Evolutionary conservation across 257 asterid species (phyloP), one percentile per base, ranked within the genome.

Genomic region (Misopates orontium): DNA sequence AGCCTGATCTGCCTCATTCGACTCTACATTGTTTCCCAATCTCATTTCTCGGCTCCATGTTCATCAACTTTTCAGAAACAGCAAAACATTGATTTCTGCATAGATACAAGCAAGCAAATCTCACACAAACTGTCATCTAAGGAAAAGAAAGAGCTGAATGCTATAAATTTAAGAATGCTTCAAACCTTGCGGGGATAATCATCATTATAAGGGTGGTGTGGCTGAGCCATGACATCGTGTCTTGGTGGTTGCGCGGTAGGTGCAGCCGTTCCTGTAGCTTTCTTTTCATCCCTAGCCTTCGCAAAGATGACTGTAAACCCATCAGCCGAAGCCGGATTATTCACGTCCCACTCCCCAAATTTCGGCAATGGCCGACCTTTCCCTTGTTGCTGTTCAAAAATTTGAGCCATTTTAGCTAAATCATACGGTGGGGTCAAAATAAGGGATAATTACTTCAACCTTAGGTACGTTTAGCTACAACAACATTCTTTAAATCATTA

Each of bases 251-350:
- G 72, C 49, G 67, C 58, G 4, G 63, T 0, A 11, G 11, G 21
- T 4, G 63, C 65, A 32, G 57, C 40, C 7, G 54, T 50, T 31
- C 70, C 56, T 14, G 62, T 71, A n/a, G 75, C 73, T 56, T 80
- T 77, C 71, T 80, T 80, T 62, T 80, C 85, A 15, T 80, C 80
- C 65, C 85, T 65, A 40, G 82, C 85, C 60, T 80, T 77, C 54
- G 77, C 72, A 24, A 80, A 77, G 42, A 80, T 77, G 53, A 71
- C 67, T 16, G 75, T 70, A 56, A 70, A 70, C 31, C 75, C 75
- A 56, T 70, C 71, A 21, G 75, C 75, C 21, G 75, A 70, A 15
- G 75, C 75, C 22, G 75, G 75, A 48, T 70, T 64, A 52, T 70
- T 70, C 58, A 71, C 75, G 49, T 70, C 75, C 75, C 75, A 70